Evolutionary conservation across 192 early-diverging fungal genomes (phyloP), one percentile per base, ranked within the genome.

Genomic region (Chytriomyces sp.): DNA sequence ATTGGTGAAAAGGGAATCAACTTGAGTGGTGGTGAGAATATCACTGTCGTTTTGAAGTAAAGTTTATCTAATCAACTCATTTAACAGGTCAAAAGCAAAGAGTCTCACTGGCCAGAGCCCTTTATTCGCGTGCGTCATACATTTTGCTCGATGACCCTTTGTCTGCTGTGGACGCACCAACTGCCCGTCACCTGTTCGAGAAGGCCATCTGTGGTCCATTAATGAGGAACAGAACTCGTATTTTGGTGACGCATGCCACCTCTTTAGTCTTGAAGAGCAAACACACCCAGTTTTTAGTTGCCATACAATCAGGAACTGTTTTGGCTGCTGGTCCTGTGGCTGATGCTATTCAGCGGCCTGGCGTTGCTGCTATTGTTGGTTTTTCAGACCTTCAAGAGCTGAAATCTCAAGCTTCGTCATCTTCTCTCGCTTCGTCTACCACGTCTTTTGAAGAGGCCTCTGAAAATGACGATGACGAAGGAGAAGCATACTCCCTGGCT

Each of bases 161-260:
- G 7, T 93, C 92, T 26, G 98, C 98, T 30, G 96, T 98, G 0
- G 98, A 99, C 76, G 89, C 94, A 3, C 95, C 95, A 55, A 98
- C 96, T 1, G 94, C 91, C 25, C 89, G 89, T 53, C 92, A 93
- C 67, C 81, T 99, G 33, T 89, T 92, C 54, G 84, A 89, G 6
- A 73, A 90, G 44, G 94, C 93, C 60, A 81, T 99, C 70, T 80
- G 88, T 25, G 87, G 85, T 25, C 37, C 56, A 25, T 77, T 94
- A 55, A 84, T 99, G 85, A 72, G 71, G 2, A 84, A 87, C 30
- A 84, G 94, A 8, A 99, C 97, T 0, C 75, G 90, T 2, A 77
- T 99, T n/a, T 80, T 99, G 39, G 97, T 96, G 8, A 95, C 95
- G 0, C 97, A 98, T 77, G 80, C 80, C 5, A 78, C 81, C 12